Base-by-base conservation (phyloP, 2,329 filamentous ascomycete genomes). In the Coniosporium tulheliwenetii region DNA sequence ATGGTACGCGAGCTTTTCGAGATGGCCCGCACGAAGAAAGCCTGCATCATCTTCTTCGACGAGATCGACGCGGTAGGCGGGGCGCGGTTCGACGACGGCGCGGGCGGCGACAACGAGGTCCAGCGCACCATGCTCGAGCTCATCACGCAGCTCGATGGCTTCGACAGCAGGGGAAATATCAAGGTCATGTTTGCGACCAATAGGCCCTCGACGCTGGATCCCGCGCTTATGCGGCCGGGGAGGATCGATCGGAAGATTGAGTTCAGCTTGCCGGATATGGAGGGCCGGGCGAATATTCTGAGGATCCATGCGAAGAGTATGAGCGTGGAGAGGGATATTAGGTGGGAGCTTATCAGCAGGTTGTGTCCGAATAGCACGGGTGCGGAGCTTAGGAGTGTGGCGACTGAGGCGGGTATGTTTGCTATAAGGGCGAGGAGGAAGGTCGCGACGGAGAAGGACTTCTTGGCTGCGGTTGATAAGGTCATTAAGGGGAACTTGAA, bases 101-200 rank as follows among this genome's bases (percentile, higher is more conserved):
- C 89, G 47, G 89, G 89, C 52, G 89, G 89, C 55, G 89, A 96
- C 64, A 96, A 96, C 58, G 89, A 96, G 62, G 89, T 96, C 5
- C 89, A 96, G 64, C 75, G 89, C 67, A 96, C 89, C 48, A 96
- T 96, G 89, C 66, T 96, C 71, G 89, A 96, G 60, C 73, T 96
- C 40, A 96, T 96, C 57, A 96, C 89, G 30, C 89, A 96, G 63
- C 72, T 96, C 37, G 89, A 96, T 56, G 89, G 89, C 47, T 96
- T 96, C 68, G 89, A 96, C 57, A 84, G 86, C 38, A 75, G 89
- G 61, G 89, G 89, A 60, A 96, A 96, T 64, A 96, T 96, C 73
- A 96, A 96, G 67, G 89, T 96, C 64, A 96, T 96, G 89, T 96
- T 96, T 57, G 89, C 89, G 43, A 96, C 89, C 59, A 96, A 96